Base-by-base conservation (phyloP, 169 alveolate species). In the Theileria annulata region DNA sequence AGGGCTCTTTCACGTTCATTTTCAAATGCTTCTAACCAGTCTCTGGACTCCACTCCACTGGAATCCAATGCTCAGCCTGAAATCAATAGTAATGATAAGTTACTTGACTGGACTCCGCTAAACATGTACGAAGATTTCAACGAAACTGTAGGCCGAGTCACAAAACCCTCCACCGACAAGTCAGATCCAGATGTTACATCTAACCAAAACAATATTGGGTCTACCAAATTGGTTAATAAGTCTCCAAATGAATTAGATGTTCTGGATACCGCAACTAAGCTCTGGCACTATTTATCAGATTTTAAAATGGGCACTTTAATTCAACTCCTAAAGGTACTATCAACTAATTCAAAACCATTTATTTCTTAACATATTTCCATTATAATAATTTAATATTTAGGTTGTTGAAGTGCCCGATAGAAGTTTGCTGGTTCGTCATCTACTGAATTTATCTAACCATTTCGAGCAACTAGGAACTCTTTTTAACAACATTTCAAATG, bases 221-320 rank as follows among this genome's bases (percentile, higher is more conserved):
- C 48, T 10, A 31, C 33, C 33, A 31, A 59, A 28, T 30, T 59
- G 33, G 48, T 59, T 8, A 28, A 66, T 21, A 42, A 66, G 13
- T 27, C 74, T 27, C 33, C 42, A 66, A 23, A 68, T 8, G 63
- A 49, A 21, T n/a, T 28, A 0, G 63, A 58, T 19, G 79, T 42
- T 23, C 47, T 56, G 1, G 28, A 56, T 30, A 17, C 58, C 5
- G 28, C 58, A 28, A 72, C 69, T 35, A 72, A 72, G 42, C 75
- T 82, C 21, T 82, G 89, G 89, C 49, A 71, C 31, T 74, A 64
- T 37, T 78, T 82, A 25, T 82, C 89, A 10, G 89, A 82, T 47
- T 42, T 35, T 4, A 69, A 67, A 15, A 82, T 82, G 89, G 85
- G 84, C 15, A 82, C 89, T 31, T 31, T 71, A 71, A 66, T 82